phyloP scores from a whole-genome alignment of 805 yeast species.

The Teunomyces funiuensis region DNA sequence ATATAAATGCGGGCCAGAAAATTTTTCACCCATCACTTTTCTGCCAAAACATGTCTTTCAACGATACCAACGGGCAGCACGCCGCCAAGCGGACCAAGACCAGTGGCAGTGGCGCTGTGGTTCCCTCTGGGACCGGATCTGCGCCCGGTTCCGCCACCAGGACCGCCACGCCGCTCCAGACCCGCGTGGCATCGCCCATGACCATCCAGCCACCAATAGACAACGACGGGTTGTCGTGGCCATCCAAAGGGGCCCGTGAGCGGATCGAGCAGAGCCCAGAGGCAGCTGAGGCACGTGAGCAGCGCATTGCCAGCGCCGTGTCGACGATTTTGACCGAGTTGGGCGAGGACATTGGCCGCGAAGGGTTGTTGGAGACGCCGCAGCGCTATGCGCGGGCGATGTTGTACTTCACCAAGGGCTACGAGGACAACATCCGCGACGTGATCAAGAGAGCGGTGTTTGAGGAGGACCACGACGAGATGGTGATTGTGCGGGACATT shows the following conservation, averaged over 20 bases:
- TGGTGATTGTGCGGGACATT: conserved; percentile 96
- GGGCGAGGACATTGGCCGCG: conserved; percentile 88
- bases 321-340: conserved; percentile 72
- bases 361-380: conserved; percentile 92
- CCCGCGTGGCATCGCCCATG: conserved; percentile 80
- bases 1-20: no score
- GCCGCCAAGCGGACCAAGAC: conserved; percentile 7
- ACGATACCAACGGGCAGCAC: conserved; percentile 3
- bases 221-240: conserved; percentile 92
- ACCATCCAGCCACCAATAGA: conserved; percentile 85
- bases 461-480: conserved; percentile 97
- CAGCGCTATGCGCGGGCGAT: conserved; percentile 95
- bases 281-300: conserved; percentile 64
- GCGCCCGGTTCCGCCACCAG: no score
- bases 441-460: conserved; percentile 94
- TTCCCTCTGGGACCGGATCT: no score
- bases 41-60: not conserved
- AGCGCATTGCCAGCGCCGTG: conserved; percentile 83
- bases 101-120: no score
- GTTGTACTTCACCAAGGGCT: conserved; percentile 94
- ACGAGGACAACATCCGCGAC: conserved; percentile 88
- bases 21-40: not conserved
- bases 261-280: conserved; percentile 70
- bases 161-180: conserved; percentile 50
- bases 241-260: conserved; percentile 77